Percentiles rank a stretch among this genome's conserved stretches.
phyloP scores from a whole-genome alignment of 371 early-diverging fungal genomes.

The Lichtheimia ramosa region DNA sequence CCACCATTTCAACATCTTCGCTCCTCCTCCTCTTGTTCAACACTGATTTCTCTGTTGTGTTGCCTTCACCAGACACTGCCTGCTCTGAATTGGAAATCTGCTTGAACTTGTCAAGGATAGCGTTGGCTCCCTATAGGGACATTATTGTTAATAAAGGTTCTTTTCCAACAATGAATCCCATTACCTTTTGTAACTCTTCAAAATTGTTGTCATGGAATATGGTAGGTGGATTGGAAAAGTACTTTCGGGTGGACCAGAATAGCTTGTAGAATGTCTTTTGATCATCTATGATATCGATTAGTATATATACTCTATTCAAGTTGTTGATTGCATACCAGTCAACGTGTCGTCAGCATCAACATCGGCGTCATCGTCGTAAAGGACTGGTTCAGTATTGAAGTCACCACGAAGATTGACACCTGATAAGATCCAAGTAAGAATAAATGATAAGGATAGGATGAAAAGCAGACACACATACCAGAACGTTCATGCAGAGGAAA shows the following conservation, averaged over 20 bases:
- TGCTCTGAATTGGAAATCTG: conserved; percentile 38
- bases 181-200: conserved; percentile 35
- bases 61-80: conserved; percentile 23
- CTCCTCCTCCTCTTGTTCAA: conserved; percentile 12
- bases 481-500: conserved; percentile 83
- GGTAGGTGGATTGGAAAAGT: conserved; percentile 40
- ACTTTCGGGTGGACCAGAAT: conserved; percentile 46
- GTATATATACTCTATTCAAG: not conserved
- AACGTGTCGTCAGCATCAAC: conserved; percentile 43
- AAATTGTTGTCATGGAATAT: conserved; percentile 36
- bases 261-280: conserved; percentile 47
- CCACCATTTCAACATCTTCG: conserved; percentile 24
- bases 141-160: not conserved
- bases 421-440: not conserved
- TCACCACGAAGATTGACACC: conserved; percentile 86
- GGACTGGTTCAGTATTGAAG: conserved; percentile 69
- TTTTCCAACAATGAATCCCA: not conserved
- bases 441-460: not conserved
- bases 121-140: conserved; percentile 28
- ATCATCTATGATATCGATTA: conserved; percentile 24
- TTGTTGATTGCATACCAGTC: conserved; percentile 30
- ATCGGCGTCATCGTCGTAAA: conserved; percentile 52
- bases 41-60: conserved; percentile 16
- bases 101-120: conserved; percentile 34
- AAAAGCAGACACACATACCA: conserved; percentile 13